Conservation (phyloP, 305 asterid genomes). For the Solanum chacoense region DNA sequence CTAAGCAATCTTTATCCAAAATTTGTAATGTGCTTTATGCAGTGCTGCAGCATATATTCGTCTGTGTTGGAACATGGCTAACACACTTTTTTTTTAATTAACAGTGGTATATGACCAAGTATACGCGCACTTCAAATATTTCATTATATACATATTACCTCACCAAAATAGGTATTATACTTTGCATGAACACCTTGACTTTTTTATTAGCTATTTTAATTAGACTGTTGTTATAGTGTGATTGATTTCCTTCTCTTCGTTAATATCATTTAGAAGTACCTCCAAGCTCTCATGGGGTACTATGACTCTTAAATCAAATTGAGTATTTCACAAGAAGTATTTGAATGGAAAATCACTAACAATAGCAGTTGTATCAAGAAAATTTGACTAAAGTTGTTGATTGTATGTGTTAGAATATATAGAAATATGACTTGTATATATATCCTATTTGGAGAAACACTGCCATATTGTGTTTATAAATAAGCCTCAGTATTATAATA, state of each 20-base stretch:
- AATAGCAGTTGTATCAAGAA: background rate
- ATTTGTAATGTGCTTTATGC: background rate
- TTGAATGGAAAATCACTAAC: background rate
- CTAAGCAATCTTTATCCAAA: slow-evolving; percentile 42
- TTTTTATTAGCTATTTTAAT: background rate
- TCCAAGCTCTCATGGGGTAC: background rate
- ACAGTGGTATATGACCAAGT: background rate
- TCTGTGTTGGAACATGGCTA: background rate
- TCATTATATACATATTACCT: background rate
- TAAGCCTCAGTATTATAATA: background rate
- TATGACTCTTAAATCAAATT: background rate
- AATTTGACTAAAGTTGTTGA: background rate
- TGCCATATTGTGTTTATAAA: background rate
- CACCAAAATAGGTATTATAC: background rate
- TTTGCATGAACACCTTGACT: background rate
- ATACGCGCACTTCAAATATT: background rate
- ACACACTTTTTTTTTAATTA: background rate
- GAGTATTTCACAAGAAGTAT: background rate
- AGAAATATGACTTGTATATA: background rate
- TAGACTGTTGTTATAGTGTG: background rate
- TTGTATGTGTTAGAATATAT: background rate
- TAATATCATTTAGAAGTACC: background rate
- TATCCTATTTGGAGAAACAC: background rate
- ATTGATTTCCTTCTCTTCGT: background rate
- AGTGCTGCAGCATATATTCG: background rate